Evolutionary conservation across 495 filamentous ascomycete genomes (phyloP).

Genomic region (Xylaria nigripes): DNA sequence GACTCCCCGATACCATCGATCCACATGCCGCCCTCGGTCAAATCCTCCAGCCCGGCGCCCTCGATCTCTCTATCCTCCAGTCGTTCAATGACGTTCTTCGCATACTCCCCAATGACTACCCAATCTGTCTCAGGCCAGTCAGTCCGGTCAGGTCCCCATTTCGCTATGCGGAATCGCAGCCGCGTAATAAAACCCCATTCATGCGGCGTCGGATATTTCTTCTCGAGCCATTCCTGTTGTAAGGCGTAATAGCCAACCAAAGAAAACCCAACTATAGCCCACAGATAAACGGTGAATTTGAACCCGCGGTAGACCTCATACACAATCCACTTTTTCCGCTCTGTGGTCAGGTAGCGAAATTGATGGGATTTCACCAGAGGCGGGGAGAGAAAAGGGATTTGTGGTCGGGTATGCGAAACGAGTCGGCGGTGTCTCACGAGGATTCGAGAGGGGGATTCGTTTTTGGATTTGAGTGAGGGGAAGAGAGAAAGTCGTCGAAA

Average conservation of each 20-base stretch:
- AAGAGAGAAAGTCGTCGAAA: slow-evolving; percentile 18
- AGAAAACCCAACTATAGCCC: slow-evolving; percentile 45
- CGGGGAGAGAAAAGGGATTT: slow-evolving; percentile 67
- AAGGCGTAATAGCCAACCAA: slow-evolving; percentile 49
- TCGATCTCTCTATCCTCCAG: slow-evolving; percentile 59
- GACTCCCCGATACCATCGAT: slow-evolving; percentile 38
- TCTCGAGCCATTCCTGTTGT: slow-evolving; percentile 62
- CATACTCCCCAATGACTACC: slow-evolving; percentile 49
- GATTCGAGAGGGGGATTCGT: slow-evolving; percentile 4
- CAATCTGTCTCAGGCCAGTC: slow-evolving; percentile 49
- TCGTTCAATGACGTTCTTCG: slow-evolving; percentile 46
- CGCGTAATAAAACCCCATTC: slow-evolving; percentile 65
- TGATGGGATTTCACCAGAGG: slow-evolving; percentile 47
- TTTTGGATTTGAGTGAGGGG: slow-evolving; percentile 11
- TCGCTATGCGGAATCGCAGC: slow-evolving; percentile 51
- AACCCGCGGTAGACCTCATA: slow-evolving; percentile 51
- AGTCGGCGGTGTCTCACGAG: slow-evolving; percentile 17
- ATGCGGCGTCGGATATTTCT: slow-evolving; percentile 61
- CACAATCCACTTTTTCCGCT: slow-evolving; percentile 58
- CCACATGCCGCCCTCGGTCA: slow-evolving; percentile 27
- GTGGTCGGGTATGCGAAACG: slow-evolving; percentile 49
- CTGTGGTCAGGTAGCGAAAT: slow-evolving; percentile 67
- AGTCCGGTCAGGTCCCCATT: slow-evolving; percentile 46
- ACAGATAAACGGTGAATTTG: slow-evolving; percentile 52
- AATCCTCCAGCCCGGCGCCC: slow-evolving; percentile 52